Evolutionary conservation across 2,329 filamentous ascomycete species (phyloP), one percentile per base, ranked within the genome.

Genomic region (Fusarium keratoplasticum): DNA sequence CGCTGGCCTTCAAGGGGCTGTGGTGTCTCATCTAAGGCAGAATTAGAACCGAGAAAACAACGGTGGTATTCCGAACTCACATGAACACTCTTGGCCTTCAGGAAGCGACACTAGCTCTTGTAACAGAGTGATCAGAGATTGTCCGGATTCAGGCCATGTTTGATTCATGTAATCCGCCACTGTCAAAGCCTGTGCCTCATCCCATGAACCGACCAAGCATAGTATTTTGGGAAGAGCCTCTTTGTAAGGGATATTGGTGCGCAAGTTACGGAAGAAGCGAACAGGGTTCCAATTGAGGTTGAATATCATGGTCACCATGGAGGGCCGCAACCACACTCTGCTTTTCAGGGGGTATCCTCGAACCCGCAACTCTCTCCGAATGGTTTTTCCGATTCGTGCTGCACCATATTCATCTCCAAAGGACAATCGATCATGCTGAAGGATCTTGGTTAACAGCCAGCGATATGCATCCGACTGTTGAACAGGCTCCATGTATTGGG

Each of bases 371-470:
- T 11, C 25, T 3, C 10, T 18, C 6, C 55, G 60, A 5, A 69
- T 67, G 0, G 5, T 6, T 2, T 1, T 4, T 2, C 64, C 66
- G 2, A 69, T 63, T 0, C 1, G 5, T 1, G 33, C 3, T 40
- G 61, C 27, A 0, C 31, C 2, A 4, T 35, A 16, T 6, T 58
- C 27, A 0, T n/a, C 10, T 1, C 62, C 38, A 2, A 10, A 50
- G 5, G 47, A 40, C 1, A 68, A 36, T 3, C 6, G 64, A n/a
- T 14, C n/a, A 6, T 68, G 20, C 2, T 57, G 66, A 13, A 13
- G 6, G 2, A 69, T 62, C 8, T 57, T 69, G 2, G 25, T 14
- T 13, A 69, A n/a, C 20, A 69, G 66, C 66, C 66, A 69, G 6
- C 4, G 27, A 25, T 69, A 69, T 11, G 66, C 64, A 0, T 27